These are phyloP conservation scores for Clarkia xantiana DNA, from an alignment of 345 rosid species.

Conservation along the genomic window DNA sequence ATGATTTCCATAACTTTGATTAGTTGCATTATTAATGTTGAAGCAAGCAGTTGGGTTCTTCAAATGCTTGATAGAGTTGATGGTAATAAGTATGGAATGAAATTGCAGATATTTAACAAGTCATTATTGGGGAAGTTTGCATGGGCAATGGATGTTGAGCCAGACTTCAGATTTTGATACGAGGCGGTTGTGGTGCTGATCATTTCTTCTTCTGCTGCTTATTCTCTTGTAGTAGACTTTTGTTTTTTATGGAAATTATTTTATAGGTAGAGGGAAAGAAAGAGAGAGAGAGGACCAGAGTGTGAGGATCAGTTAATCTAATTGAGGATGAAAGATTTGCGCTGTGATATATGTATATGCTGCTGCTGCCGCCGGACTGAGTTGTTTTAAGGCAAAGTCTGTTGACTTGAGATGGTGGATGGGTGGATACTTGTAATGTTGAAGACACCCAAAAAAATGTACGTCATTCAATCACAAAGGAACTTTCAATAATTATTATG, in stretches of 20 bases:
- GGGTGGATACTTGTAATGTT: too few species aligned
- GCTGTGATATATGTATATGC: neutral
- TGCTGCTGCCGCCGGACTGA: neutral
- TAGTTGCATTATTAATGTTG: too few species aligned
- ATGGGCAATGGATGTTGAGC: conserved; percentile 97
- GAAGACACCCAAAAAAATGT: too few species aligned
- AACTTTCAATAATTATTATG: too few species aligned
- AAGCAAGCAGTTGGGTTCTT: too few species aligned
- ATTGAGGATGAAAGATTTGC: conserved; percentile 2
- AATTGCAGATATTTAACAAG: conserved; percentile 75
- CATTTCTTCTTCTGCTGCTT: neutral
- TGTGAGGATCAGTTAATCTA: conserved; percentile 10
- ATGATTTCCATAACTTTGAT: too few species aligned
- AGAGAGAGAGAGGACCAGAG: conserved; percentile 3
- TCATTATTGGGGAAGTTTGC: conserved; percentile 81
- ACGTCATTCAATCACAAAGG: too few species aligned
- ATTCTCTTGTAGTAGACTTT: neutral
- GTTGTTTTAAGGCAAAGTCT: too few species aligned
- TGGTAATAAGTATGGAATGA: neutral
- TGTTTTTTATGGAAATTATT: too few species aligned
- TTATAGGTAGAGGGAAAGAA: neutral
- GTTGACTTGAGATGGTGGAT: too few species aligned
- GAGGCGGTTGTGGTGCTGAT: neutral
- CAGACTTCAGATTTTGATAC: conserved; percentile 72
- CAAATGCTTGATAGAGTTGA: neutral